Base-by-base conservation (phyloP, 257 asterid genomes). In the Fraxinus quadrangulata region DNA sequence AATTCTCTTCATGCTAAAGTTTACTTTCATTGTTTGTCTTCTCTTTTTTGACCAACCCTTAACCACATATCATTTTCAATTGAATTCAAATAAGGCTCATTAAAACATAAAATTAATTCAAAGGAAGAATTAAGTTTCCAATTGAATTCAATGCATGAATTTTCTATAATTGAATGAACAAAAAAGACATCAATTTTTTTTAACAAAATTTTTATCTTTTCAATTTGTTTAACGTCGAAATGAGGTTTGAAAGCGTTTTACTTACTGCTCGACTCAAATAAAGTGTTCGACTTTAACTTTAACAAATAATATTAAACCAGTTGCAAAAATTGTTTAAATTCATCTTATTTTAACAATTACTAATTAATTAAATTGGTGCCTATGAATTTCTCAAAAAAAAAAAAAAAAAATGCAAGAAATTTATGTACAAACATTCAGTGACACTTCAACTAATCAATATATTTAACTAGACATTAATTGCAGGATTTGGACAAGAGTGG, bases 351-450 rank as follows among this genome's bases (percentile, higher is more conserved):
- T 51, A 17, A 12, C 36, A 12, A 47, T 47, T 47, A 47, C 6
- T 14, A 47, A 47, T 51, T 51, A 51, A 17, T 51, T 51, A 14
- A 51, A 51, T 91, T 65, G 92, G 96, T 70, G 93, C 93, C 70
- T 90, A 91, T 83, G 87, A 90, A 76, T 88, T 90, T 40, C 0
- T 40, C 49, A 42, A 42, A 42, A 17, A 42, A 42, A 42, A 42
- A 11, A 42, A 42, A 42, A 17, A 42, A 42, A 42, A 42, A 11
- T 12, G 51, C 51, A 42, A 42, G 17, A 42, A 42, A 42, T 42
- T 42, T 3, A 13, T 11, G 51, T 40, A 40, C 0, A 42, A 42
- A 12, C 83, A 70, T 90, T 47, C 2, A 47, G 8, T 16, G 66
- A n/a, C 66, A 56, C 66, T 56, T 56, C 66, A 56, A 56, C 66